Conservation (phyloP, 2,329 filamentous ascomycete species). For the Coniosporium tulheliwenetii region DNA sequence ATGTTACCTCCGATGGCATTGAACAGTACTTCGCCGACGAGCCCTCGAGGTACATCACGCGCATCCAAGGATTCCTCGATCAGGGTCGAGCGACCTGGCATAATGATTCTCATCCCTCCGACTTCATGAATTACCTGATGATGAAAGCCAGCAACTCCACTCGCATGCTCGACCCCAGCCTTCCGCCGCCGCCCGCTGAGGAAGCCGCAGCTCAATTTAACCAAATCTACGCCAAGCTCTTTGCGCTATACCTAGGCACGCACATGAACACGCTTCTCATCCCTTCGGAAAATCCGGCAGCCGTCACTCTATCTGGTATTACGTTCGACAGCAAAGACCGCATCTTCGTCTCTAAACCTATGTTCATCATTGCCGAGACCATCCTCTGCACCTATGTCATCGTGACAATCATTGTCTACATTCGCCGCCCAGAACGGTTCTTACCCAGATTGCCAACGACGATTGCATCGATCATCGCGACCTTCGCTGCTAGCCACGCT, state of each 20-base stretch:
- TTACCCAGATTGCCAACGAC: constrained; percentile 37
- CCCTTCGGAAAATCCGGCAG: not conserved
- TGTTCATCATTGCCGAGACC: constrained; percentile 28
- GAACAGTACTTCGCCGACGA: too few relatives aligned
- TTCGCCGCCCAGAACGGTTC: constrained; percentile 21
- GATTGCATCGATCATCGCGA: constrained; percentile 30
- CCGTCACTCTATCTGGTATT: constrained; percentile 5
- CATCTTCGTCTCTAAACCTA: constrained; percentile 32
- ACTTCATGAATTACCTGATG: constrained; percentile 35
- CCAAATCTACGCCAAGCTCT: constrained; percentile 11
- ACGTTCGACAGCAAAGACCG: constrained; percentile 16
- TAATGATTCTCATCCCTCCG: constrained; percentile 27
- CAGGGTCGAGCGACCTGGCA: constrained; percentile 22
- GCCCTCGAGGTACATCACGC: too few relatives aligned
- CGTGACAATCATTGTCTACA: constrained; percentile 29
- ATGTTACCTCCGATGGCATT: too few relatives aligned
- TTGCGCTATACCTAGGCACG: constrained; percentile 26
- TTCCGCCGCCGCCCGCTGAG: constrained; percentile 16
- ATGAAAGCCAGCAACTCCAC: constrained; percentile 12
- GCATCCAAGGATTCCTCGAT: too few relatives aligned
- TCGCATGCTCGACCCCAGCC: constrained; percentile 18
- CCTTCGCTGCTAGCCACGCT: constrained; percentile 31
- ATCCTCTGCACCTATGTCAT: constrained; percentile 25
- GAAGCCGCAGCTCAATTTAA: constrained; percentile 4
- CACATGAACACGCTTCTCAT: constrained; percentile 26